phyloP scores from a whole-genome alignment of 257 asterid genomes.

The Phtheirospermum japonicum region DNA sequence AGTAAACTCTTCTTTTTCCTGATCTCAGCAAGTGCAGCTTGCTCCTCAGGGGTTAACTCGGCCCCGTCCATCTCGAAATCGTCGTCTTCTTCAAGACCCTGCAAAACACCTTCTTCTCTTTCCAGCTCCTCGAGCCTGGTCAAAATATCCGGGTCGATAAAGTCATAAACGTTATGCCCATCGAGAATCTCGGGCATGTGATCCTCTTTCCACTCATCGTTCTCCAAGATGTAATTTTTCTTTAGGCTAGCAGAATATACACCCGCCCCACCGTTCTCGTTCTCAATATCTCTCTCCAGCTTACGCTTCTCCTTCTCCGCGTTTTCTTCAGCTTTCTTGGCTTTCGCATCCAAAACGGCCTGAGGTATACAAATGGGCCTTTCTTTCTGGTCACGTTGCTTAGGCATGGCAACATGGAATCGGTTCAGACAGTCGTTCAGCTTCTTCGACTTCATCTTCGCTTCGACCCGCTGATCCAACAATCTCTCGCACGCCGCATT shows the following conservation, averaged over 20 bases:
- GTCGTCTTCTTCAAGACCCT: constrained; percentile 65
- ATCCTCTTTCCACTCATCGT: constrained; percentile 93
- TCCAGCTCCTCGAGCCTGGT: constrained; percentile 90
- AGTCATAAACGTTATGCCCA: constrained; percentile 94
- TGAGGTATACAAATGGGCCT: constrained; percentile 80
- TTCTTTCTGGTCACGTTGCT: constrained; percentile 84
- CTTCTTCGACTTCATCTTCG: constrained; percentile 90
- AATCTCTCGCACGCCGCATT: constrained; percentile 93
- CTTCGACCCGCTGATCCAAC: constrained; percentile 85
- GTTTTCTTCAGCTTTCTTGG: constrained; percentile 53
- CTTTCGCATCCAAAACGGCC: constrained; percentile 78
- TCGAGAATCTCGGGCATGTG: constrained; percentile 79
- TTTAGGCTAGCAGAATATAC: constrained; percentile 96
- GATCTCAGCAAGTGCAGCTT: constrained; percentile 57
- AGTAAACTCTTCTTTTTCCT: constrained; percentile 78
- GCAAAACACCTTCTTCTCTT: constrained; percentile 74
- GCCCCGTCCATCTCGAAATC: constrained; percentile 88
- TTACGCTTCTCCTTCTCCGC: constrained; percentile 61
- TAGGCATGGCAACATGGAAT: constrained; percentile 90
- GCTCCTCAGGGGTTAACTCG: constrained; percentile 72
- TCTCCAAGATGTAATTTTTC: constrained; percentile 73
- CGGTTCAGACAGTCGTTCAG: constrained; percentile 83
- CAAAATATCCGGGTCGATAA: constrained; percentile 85
- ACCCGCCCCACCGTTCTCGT: constrained; percentile 99
- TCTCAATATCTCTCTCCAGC: constrained; percentile 86